Percentiles rank a stretch among this genome's conserved stretches.
Conservation (phyloP, 2,329 filamentous ascomycete species). For the Talaromyces sp. region DNA sequence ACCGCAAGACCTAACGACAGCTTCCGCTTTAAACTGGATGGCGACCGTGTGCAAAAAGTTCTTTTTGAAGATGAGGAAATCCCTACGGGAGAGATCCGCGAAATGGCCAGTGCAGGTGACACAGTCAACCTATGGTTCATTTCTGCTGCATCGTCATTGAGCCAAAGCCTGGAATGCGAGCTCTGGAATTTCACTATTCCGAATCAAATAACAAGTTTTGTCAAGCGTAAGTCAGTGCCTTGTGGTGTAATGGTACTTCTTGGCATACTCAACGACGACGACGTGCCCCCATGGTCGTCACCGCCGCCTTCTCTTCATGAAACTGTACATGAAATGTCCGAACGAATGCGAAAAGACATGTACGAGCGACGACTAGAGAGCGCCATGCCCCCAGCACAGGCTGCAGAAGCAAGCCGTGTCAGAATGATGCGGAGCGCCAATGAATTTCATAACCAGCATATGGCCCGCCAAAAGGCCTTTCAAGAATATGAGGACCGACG, state of each 20-base stretch:
- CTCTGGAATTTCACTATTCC: conserved; percentile 28
- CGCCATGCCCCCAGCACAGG: conserved; percentile 28
- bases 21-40: conserved; percentile 28
- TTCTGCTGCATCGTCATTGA: conserved; percentile 25
- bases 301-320: conserved; percentile 17
- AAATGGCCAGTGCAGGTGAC: conserved; percentile 18
- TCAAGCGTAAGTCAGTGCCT: conserved; percentile 26
- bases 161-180: conserved; percentile 20
- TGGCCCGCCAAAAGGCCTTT: conserved; percentile 15
- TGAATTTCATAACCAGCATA: conserved; percentile 22
- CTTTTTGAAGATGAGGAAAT: conserved; percentile 26
- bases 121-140: conserved; percentile 28
- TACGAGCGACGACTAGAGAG: conserved; percentile 24
- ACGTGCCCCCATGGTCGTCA: conserved; percentile 26
- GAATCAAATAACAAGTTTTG: conserved; percentile 22
- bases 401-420: conserved; percentile 23
- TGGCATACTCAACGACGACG: conserved; percentile 24
- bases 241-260: conserved; percentile 30
- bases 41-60: conserved; percentile 23
- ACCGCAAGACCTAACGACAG: conserved; percentile 21
- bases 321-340: conserved; percentile 19
- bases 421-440: conserved; percentile 21
- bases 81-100: conserved; percentile 22
- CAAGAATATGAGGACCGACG: conserved; percentile 26
- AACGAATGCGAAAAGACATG: conserved; percentile 21